Conservation (phyloP, 2,329 filamentous ascomycete species). For the Aspergillus neotritici region DNA sequence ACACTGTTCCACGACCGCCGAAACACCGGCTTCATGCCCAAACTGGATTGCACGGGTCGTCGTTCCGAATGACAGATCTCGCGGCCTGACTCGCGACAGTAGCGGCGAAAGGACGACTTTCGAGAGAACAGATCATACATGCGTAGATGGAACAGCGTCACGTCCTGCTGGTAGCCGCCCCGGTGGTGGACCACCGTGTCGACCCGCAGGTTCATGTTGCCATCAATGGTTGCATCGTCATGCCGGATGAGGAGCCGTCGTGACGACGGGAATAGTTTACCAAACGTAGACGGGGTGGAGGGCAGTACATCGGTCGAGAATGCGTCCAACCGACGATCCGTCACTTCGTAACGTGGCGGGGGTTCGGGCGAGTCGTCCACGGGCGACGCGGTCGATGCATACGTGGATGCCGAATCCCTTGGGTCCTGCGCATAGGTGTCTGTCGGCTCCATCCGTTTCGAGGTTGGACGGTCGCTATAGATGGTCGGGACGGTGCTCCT, state of each 20-base stretch:
- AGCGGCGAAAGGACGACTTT: conserved; percentile 84
- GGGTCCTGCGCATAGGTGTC: conserved; percentile 20
- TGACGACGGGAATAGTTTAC: conserved; percentile 76
- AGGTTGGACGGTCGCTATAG: conserved; percentile 29
- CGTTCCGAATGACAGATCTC: conserved; percentile 83
- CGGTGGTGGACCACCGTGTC: conserved; percentile 65
- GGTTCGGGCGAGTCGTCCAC: conserved; percentile 49
- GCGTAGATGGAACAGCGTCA: conserved; percentile 84
- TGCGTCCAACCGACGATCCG: conserved; percentile 50
- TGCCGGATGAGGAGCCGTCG: conserved; percentile 77
- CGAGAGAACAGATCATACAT: conserved; percentile 86
- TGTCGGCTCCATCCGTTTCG: conserved; percentile 18
- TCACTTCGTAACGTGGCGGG: conserved; percentile 47
- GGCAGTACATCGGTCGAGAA: conserved; percentile 63
- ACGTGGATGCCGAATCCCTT: conserved; percentile 68
- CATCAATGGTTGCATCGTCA: conserved; percentile 82
- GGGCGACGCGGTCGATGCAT: conserved; percentile 66
- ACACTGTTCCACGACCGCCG: conserved; percentile 58
- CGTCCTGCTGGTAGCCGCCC: conserved; percentile 55
- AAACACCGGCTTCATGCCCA: conserved; percentile 47
- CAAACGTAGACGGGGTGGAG: conserved; percentile 76
- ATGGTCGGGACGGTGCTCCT: conserved; percentile 38
- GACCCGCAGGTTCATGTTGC: conserved; percentile 92
- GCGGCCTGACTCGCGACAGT: conserved; percentile 85
- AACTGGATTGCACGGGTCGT: conserved; percentile 51